phyloP scores from a whole-genome alignment of 1,284 basidiomycete species.

The Boletus sp. region DNA sequence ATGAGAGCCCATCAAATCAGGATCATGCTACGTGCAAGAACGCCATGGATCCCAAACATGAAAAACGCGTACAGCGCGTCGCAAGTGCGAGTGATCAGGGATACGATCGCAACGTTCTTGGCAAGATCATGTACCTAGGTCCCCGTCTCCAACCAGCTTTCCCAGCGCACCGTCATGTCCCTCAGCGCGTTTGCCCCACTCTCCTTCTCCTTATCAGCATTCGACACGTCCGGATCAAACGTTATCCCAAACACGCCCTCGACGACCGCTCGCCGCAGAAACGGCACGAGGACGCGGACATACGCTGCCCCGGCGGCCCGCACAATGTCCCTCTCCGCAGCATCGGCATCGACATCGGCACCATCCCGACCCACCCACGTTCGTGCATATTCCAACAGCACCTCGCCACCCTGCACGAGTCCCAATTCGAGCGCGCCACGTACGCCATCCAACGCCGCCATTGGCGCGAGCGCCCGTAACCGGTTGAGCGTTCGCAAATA shows the following conservation, averaged over 20 bases:
- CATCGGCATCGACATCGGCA: no score
- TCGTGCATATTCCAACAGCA: slow-evolving; percentile 41
- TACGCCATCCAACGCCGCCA: slow-evolving; percentile 51
- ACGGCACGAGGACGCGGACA: slow-evolving; percentile 65
- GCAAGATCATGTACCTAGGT: not conserved
- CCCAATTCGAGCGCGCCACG: slow-evolving; percentile 52
- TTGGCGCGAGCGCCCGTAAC: slow-evolving; percentile 80
- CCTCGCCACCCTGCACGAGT: slow-evolving; percentile 50
- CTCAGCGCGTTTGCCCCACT: slow-evolving; percentile 2
- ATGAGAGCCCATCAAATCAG: not conserved
- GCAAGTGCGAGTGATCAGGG: not conserved
- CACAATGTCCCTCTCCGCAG: slow-evolving; percentile 43
- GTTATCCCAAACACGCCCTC: slow-evolving; percentile 72
- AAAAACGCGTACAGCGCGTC: not conserved
- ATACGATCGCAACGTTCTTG: not conserved
- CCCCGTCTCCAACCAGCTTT: slow-evolving; percentile 35
- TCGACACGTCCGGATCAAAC: slow-evolving; percentile 5
- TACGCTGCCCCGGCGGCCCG: slow-evolving; percentile 61
- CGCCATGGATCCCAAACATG: slow-evolving; percentile 7
- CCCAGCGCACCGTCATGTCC: slow-evolving; percentile 29
- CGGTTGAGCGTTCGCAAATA: slow-evolving; percentile 79
- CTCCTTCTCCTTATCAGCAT: not conserved
- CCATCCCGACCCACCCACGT: slow-evolving; percentile 28
- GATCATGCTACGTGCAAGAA: slow-evolving; percentile 1
- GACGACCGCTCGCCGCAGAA: slow-evolving; percentile 65